Evolutionary conservation across 441 rosid species (phyloP).

Genomic region (Gossypium lobatum): DNA sequence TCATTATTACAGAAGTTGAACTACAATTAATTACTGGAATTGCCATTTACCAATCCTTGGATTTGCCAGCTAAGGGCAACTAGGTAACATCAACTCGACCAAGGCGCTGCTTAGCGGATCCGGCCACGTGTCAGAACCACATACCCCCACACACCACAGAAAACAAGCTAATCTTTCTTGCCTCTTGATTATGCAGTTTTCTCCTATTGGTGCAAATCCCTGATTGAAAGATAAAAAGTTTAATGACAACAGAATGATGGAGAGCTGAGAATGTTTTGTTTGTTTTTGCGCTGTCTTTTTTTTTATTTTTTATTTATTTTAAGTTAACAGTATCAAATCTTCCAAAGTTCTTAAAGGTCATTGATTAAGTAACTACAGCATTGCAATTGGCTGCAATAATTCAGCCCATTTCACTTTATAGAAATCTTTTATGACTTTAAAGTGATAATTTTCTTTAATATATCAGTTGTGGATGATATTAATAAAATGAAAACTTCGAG

Average conservation of each 20-base stretch:
- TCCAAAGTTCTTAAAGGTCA: neutral
- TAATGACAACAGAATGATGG: neutral
- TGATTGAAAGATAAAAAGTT: neutral
- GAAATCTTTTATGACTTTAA: neutral
- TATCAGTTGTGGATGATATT: neutral
- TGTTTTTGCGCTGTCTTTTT: neutral
- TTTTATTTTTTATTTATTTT: too few relatives aligned
- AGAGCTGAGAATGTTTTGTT: neutral
- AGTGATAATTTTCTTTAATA: constrained; percentile 1
- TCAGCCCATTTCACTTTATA: neutral
- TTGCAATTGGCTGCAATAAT: constrained; percentile 10
- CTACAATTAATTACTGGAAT: neutral
- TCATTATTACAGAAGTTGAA: neutral
- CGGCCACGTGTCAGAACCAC: neutral
- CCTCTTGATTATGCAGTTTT: neutral
- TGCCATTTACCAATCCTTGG: neutral
- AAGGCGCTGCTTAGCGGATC: neutral
- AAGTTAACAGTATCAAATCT: neutral
- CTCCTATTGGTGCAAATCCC: neutral
- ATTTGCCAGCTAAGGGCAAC: neutral
- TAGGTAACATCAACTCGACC: neutral
- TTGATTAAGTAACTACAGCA: neutral
- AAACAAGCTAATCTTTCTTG: neutral
- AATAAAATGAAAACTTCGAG: neutral
- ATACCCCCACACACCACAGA: neutral